Evolutionary conservation across 306 rosid genomes (phyloP), one percentile per base, ranked within the genome.

Genomic region (Dryas alaskensis): DNA sequence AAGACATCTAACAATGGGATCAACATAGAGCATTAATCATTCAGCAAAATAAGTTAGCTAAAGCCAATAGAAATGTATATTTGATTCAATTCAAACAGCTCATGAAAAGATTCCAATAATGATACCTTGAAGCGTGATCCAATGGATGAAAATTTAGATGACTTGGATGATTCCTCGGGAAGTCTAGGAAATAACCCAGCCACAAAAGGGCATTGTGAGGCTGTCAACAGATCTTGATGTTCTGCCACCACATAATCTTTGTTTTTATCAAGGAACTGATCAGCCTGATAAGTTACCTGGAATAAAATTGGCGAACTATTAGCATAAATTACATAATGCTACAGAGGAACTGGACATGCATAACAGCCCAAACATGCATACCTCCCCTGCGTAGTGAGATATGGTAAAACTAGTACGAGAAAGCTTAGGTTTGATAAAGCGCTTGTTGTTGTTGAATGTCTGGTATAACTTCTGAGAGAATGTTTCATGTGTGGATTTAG

Each of bases 401-500:
- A 95, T 90, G 25, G 92, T 85, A 77, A 95, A 95, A 86, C 95
- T 95, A 12, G 99, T 95, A 72, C 97, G 98, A 69, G 99, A 95
- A 76, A 95, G 97, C 82, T 95, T 95, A 70, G 99, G 99, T 80
- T 95, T 92, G 84, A 95, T 87, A 40, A 95, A 95, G 63, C 99
- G 98, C 87, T 90, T 95, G 93, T 95, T 85, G 86, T 82, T 92
- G 82, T 87, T 88, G 92, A 95, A 92, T 64, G 98, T 95, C 87
- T 92, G 98, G 82, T 95, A 95, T 83, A 95, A 83, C 85, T 95
- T 95, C 89, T 95, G 99, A 81, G 99, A 78, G 64, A 95, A 95
- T 47, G 99, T 95, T 89, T 95, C 99, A 74, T 95, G 99, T 14
- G 99, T 95, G 49, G 99, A 95, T 86, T 95, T 95, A n/a, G 99